Conservation (phyloP, 2,329 filamentous ascomycete genomes). For the Paracorniculantispora psalliotae region DNA sequence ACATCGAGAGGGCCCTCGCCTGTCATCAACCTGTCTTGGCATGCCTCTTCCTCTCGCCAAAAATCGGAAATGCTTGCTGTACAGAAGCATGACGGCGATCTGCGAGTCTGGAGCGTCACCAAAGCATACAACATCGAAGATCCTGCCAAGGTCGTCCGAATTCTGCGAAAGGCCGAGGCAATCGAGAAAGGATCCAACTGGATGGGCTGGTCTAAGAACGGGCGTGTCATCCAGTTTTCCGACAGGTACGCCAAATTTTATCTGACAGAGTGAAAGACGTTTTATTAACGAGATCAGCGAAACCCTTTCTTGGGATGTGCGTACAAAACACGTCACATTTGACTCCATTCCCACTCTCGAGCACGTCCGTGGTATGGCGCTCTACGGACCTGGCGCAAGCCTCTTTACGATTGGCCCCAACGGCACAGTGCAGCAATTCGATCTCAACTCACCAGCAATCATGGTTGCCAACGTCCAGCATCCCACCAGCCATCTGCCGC, state of each 20-base stretch:
- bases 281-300: constrained; percentile 53
- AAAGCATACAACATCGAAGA: constrained; percentile 70
- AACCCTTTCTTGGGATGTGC: constrained; percentile 92
- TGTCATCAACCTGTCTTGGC: constrained; percentile 85
- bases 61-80: constrained; percentile 97
- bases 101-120: constrained; percentile 93
- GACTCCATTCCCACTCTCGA: constrained; percentile 83
- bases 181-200: constrained; percentile 76
- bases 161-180: constrained; percentile 75
- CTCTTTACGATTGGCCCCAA: constrained; percentile 87
- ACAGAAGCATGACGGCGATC: constrained; percentile 84
- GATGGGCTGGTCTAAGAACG: constrained; percentile 99
- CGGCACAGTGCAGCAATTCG: constrained; percentile 90
- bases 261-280: constrained; percentile 24
- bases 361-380: constrained; percentile 73
- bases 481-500: constrained; percentile 69
- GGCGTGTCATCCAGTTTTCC: constrained; percentile 86
- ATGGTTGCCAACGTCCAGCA: constrained; percentile 88
- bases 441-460: constrained; percentile 74
- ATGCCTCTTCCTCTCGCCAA: constrained; percentile 90
- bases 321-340: constrained; percentile 93
- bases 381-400: constrained; percentile 84
- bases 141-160: constrained; percentile 80
- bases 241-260: constrained; percentile 64
- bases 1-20: constrained; percentile 80